Evolutionary conservation across 1,284 basidiomycete genomes (phyloP), one percentile per base, ranked within the genome.

Genomic region (Anthracocystis setariae): DNA sequence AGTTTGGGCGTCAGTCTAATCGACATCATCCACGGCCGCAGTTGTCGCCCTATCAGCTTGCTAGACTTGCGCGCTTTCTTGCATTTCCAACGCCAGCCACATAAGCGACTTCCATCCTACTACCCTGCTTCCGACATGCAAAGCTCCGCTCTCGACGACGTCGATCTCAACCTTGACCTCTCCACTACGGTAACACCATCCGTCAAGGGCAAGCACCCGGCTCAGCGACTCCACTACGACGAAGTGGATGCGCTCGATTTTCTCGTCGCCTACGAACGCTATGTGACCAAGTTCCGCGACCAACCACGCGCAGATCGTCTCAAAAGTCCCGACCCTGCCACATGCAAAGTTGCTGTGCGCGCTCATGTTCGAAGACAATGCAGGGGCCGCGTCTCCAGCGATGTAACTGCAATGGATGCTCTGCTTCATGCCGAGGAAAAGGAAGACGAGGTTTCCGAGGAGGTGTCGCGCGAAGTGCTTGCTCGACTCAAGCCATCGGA

Each of bases 161-260:
- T 66, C 24, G 58, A 62, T 32, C 56, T 60, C 44, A 59, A 59
- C 20, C 27, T 71, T 44, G 56, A 64, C 29, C 18, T 40, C 18
- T 45, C 39, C 45, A 27, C 33, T 27, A 49, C 55, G n/a, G 46
- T 48, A 1, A 45, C 60, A 2, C 38, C 47, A 3, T 53, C 50
- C 12, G 21, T 43, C 42, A 51, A 63, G 21, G 27, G 54, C 8
- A 58, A 47, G 40, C 18, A 25, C 17, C 17, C 27, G 10, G 23
- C 53, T 8, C 49, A 29, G 18, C 53, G 48, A 15, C 32, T 60
- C 1, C 56, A 55, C 46, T 63, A 60, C 37, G 73, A 75, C 44
- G 76, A 75, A 42, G 65, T 74, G 3, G 73, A 76, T 43, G 73
- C 73, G 2, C 60, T 77, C 44, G 65, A 77, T 52, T 77, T 77